Evolutionary conservation across 192 early-diverging fungal species (phyloP), one percentile per base, ranked within the genome.

Genomic region (Gonapodya prolifera): DNA sequence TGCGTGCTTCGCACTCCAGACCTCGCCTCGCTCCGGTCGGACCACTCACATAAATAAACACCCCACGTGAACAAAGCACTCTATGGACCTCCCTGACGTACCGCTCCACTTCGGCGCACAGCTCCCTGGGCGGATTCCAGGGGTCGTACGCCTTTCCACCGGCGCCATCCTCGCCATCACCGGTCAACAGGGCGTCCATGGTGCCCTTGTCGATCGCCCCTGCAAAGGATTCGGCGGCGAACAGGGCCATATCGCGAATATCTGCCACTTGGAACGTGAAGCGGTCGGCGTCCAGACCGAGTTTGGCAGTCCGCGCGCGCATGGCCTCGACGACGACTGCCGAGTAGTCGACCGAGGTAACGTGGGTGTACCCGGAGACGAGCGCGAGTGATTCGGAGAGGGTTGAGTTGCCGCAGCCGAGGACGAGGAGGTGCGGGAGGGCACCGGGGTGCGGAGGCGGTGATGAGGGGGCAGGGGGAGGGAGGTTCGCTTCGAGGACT

Each of bases 151-250:
- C 23, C 8, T 8, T 30, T 31, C 28, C 30, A 0, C 23, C 69
- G 35, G 30, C 75, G 35, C 35, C 45, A 75, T 92, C 91, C 79
- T 96, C 94, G 75, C 93, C 91, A 77, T 91, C 83, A 69, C 91
- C 90, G 73, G 92, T 92, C 89, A 96, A 89, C 77, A 96, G 87
- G 18, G 95, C 94, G 78, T 96, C 95, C 90, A 96, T 87, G 0
- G 94, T 96, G 2, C 92, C 95, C 84, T 96, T 96, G 84, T 96
- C 95, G 34, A 96, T 86, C 0, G 90, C 91, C 74, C 90, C 82
- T 75, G 94, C 93, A 74, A 94, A 91, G 0, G 87, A 84, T 17
- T 77, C 79, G 29, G 85, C 83, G 1, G 82, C 85, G 71, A 95
- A 87, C 76, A 84, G 83, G 77, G 23, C 45, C 45, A 95, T 82